Conservation (phyloP, 331 rosid species). For the Saraca asoca region DNA sequence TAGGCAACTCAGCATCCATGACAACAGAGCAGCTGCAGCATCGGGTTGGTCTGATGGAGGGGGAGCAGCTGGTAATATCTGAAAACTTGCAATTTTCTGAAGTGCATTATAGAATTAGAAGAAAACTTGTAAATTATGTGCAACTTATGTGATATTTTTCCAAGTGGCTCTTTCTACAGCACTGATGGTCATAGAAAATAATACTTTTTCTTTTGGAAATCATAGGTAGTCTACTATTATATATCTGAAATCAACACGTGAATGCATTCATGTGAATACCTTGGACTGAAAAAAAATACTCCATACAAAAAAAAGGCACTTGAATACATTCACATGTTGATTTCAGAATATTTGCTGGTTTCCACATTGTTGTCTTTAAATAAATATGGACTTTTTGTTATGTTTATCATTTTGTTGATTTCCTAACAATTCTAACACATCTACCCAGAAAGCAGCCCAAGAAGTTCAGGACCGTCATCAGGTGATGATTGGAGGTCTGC, state of each 20-base stretch:
- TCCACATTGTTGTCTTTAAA: neutral
- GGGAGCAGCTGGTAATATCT: constrained; percentile 55
- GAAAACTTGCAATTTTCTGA: constrained; percentile 16
- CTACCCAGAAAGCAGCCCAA: constrained; percentile 76
- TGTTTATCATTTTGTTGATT: constrained; percentile 7
- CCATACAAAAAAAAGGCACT: too few relatives aligned
- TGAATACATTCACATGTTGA: neutral
- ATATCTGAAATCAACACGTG: too few relatives aligned
- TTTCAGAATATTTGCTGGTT: neutral
- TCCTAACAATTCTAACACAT: constrained; percentile 2
- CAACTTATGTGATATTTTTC: too few relatives aligned
- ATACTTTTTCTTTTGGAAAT: too few relatives aligned
- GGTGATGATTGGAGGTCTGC: constrained; percentile 98
- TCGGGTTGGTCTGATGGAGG: constrained; percentile 79
- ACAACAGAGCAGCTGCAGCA: constrained; percentile 88
- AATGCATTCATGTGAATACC: too few relatives aligned
- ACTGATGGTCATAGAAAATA: too few relatives aligned
- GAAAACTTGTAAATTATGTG: neutral
- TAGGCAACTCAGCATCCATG: constrained; percentile 88
- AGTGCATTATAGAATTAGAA: constrained; percentile 22
- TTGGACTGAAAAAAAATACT: too few relatives aligned
- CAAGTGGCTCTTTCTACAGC: too few relatives aligned
- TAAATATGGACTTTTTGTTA: neutral
- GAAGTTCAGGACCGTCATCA: constrained; percentile 50
- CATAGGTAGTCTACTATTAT: too few relatives aligned